phyloP scores from a whole-genome alignment of 179 eudicot genomes.

The Camellia oleifera region DNA sequence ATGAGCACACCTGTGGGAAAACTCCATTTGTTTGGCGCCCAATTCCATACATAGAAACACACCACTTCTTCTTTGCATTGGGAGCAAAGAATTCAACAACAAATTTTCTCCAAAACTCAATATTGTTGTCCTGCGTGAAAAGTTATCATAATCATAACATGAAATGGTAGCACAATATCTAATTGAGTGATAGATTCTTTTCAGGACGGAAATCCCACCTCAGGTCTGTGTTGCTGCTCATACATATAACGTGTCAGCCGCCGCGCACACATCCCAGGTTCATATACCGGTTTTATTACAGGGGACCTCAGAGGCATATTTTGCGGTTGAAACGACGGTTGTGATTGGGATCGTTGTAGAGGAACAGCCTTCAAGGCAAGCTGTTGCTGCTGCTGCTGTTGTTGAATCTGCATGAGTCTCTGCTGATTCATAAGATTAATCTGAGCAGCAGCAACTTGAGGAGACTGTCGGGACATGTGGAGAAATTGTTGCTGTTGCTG shows the following conservation, averaged over 20 bases:
- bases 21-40: constrained; percentile 98
- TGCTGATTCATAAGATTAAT: constrained; percentile 75
- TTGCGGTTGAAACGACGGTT: constrained; percentile 62
- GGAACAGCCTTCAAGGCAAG: constrained; percentile 62
- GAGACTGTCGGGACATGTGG: constrained; percentile 66
- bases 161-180: neutral
- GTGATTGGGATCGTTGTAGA: constrained; percentile 63
- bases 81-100: constrained; percentile 91
- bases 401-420: constrained; percentile 60
- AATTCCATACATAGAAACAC: constrained; percentile 96
- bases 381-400: constrained; percentile 69
- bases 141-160: neutral
- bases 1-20: constrained; percentile 77
- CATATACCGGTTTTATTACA: constrained; percentile 63
- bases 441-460: constrained; percentile 74
- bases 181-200: neutral
- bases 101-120: constrained; percentile 95
- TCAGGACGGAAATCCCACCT: constrained; percentile 45
- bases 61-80: constrained; percentile 98
- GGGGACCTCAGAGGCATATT: constrained; percentile 77
- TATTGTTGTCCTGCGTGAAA: constrained; percentile 76
- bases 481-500: constrained; percentile 53
- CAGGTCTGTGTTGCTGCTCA: constrained; percentile 91
- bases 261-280: constrained; percentile 93
- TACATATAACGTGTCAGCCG: constrained; percentile 90